Conservation (phyloP, 148 eudicot genomes). For the Vaccinium macrocarpon region DNA sequence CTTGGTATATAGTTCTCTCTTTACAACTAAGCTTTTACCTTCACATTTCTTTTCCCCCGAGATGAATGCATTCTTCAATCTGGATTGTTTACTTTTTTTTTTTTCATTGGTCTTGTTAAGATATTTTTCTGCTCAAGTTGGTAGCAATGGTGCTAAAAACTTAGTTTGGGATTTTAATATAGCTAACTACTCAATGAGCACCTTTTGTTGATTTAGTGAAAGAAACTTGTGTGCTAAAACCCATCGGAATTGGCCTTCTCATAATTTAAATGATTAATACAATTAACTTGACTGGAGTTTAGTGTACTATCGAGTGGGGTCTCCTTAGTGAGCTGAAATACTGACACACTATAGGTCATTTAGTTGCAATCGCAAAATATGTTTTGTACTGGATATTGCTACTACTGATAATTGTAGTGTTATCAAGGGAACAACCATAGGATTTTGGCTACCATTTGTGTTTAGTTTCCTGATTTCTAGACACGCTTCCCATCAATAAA, state of each 20-base stretch:
- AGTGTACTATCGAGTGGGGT: neutral
- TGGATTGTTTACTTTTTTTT: neutral
- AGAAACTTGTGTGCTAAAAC: neutral
- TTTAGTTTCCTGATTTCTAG: neutral
- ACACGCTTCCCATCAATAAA: neutral
- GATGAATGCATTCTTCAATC: neutral
- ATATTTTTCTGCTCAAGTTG: neutral
- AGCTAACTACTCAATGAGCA: neutral
- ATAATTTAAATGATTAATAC: neutral
- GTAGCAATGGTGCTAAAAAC: neutral
- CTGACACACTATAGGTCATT: neutral
- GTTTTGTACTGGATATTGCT: neutral
- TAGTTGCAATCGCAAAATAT: neutral
- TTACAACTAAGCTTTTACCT: neutral
- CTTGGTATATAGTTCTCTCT: conserved; percentile 24
- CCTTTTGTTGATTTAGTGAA: neutral
- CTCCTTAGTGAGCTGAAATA: neutral
- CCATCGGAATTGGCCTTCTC: neutral
- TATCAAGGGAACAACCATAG: neutral
- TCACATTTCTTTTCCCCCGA: neutral
- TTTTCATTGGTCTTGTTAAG: neutral
- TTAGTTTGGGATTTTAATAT: neutral
- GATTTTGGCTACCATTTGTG: neutral
- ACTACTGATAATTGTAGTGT: neutral
- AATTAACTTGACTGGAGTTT: neutral